Conservation (phyloP, 2,329 filamentous ascomycete genomes). For the Emmonsia crescens region DNA sequence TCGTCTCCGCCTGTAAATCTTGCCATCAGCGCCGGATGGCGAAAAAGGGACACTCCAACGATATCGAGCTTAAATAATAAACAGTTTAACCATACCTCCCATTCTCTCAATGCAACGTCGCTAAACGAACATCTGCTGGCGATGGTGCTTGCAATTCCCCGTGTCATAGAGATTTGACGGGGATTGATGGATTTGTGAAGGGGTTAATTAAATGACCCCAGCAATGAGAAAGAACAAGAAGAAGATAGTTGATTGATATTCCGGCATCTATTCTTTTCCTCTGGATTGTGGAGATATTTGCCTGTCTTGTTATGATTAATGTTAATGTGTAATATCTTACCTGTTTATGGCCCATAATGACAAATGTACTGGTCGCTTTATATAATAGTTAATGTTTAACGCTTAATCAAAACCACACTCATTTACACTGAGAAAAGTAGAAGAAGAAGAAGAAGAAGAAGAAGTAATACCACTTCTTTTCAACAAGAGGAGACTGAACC, state of each 20-base stretch:
- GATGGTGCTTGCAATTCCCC: not conserved
- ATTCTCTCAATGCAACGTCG: not conserved
- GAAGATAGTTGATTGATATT: not conserved
- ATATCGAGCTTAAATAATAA: slow-evolving; percentile 3
- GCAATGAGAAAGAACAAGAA: not conserved
- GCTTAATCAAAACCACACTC: not conserved
- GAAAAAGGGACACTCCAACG: not conserved
- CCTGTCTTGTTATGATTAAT: not conserved
- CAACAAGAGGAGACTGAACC: too few species aligned
- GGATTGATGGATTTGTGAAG: not conserved
- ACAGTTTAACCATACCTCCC: not conserved
- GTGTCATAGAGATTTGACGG: not conserved
- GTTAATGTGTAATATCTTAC: not conserved
- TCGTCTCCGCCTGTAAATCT: not conserved
- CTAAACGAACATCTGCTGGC: not conserved
- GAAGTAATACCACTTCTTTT: too few species aligned
- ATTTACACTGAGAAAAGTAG: too few species aligned
- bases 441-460: too few species aligned
- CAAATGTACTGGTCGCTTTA: not conserved
- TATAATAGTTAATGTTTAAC: not conserved
- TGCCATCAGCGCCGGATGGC: slow-evolving; percentile 1
- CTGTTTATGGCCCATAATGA: not conserved
- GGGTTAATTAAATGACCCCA: not conserved
- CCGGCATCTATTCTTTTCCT: not conserved
- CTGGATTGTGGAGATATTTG: not conserved